Evolutionary conservation across 163 green algal species (phyloP).

Genomic region (Picocystis sp.): DNA sequence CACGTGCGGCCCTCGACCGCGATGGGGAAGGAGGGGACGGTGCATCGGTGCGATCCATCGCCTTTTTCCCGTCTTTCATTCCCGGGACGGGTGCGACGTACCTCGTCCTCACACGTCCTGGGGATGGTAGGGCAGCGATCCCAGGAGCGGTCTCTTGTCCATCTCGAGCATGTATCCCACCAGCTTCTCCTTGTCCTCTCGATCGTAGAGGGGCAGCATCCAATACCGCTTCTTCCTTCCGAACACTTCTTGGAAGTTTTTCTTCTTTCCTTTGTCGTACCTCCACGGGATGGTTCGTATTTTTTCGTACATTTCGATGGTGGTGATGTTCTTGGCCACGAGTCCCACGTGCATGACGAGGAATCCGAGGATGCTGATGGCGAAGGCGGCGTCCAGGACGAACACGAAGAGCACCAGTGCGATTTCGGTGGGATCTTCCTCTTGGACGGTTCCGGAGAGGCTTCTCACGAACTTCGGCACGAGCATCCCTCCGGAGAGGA

Average conservation of each 20-base stretch:
- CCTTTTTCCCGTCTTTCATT: too few relatives aligned
- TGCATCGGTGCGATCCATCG: too few relatives aligned
- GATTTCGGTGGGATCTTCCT: not conserved
- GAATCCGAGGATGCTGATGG: constrained; percentile 23
- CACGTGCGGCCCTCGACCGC: too few relatives aligned
- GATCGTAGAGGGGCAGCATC: constrained; percentile 22
- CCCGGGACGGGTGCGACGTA: too few relatives aligned
- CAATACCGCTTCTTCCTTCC: constrained; percentile 11
- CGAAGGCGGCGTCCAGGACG: constrained; percentile 27
- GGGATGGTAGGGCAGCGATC: too few relatives aligned
- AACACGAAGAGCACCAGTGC: constrained; percentile 12
- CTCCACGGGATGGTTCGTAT: constrained; percentile 10
- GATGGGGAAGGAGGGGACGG: too few relatives aligned
- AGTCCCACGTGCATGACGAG: constrained; percentile 29
- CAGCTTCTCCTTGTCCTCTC: constrained; percentile 6
- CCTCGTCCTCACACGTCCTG: too few relatives aligned
- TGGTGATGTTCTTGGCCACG: constrained; percentile 28
- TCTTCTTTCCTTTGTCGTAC: constrained; percentile 20
- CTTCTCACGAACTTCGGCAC: constrained; percentile 14
- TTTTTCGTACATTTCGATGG: constrained; percentile 23
- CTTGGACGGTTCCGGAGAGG: not conserved
- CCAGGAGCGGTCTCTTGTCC: not conserved
- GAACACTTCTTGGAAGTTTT: constrained; percentile 31
- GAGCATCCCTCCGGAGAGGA: constrained; percentile 12
- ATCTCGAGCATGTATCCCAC: not conserved